Evolutionary conservation across 768 basidiomycete species (phyloP).

Genomic region (Collybia nuda): DNA sequence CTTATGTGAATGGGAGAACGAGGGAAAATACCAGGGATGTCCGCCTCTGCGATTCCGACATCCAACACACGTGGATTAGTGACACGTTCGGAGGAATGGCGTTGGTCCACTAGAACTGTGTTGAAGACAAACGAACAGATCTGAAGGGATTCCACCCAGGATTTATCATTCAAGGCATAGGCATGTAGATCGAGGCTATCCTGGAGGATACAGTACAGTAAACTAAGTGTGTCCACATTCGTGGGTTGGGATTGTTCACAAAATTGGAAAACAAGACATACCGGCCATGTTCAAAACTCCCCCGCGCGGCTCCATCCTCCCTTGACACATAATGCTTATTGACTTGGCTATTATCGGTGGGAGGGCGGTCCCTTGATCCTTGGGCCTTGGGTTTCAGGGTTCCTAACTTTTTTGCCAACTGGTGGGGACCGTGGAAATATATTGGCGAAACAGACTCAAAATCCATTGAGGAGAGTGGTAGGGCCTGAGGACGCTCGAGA

Average conservation of each 20-base stretch:
- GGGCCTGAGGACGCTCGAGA: slow-evolving; percentile 5
- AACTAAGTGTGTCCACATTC: slow-evolving; percentile 13
- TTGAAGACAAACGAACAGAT: slow-evolving; percentile 37
- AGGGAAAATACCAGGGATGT: slow-evolving; percentile 8
- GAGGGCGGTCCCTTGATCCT: slow-evolving; percentile 29
- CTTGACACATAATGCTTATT: slow-evolving; percentile 33
- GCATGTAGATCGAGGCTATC: slow-evolving; percentile 20
- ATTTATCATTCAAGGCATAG: slow-evolving; percentile 25
- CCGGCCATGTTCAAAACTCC: slow-evolving; percentile 50
- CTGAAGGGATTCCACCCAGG: slow-evolving; percentile 30
- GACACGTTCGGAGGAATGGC: slow-evolving; percentile 25
- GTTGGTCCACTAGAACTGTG: slow-evolving; percentile 31
- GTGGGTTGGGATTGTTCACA: neutral
- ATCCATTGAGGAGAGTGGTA: slow-evolving; percentile 15
- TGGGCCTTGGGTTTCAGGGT: slow-evolving; percentile 35
- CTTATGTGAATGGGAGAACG: neutral
- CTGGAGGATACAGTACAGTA: slow-evolving; percentile 28
- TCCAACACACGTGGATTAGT: slow-evolving; percentile 31
- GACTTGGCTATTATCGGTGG: slow-evolving; percentile 40
- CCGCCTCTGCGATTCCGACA: slow-evolving; percentile 41
- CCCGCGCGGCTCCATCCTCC: slow-evolving; percentile 28
- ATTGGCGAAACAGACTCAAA: slow-evolving; percentile 52
- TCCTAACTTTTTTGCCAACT: slow-evolving; percentile 36
- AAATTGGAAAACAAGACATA: slow-evolving; percentile 9
- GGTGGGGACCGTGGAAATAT: slow-evolving; percentile 28